phyloP scores from a whole-genome alignment of 805 yeast species.

The Ogataea methylovora region DNA sequence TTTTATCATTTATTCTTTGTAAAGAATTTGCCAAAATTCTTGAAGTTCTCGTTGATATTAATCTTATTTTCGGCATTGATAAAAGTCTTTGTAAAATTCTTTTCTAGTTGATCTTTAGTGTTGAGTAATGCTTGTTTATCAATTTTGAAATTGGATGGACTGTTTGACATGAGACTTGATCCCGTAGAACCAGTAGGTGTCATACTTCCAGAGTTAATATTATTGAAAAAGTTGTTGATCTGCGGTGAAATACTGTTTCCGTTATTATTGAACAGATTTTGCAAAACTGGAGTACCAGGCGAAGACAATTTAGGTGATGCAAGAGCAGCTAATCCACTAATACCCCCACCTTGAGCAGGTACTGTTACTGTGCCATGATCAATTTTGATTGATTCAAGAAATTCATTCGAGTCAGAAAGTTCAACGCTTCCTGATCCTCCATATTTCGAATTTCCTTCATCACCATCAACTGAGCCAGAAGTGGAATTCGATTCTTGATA shows the following conservation, averaged over 20 bases:
- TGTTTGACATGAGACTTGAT: too few relatives aligned
- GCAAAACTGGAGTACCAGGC: constrained; percentile 15
- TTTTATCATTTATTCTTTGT: constrained; percentile 1
- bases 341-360: neutral
- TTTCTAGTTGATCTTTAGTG: constrained; percentile 36
- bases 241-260: constrained; percentile 2
- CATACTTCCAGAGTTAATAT: constrained; percentile 1
- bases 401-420: constrained; percentile 19
- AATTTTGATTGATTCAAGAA: constrained; percentile 11
- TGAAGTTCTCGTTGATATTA: constrained; percentile 61
- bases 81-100: constrained; percentile 35
- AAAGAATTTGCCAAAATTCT: constrained; percentile 53
- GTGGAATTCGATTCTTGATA: constrained; percentile 23
- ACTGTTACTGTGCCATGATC: neutral
- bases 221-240: constrained; percentile 6
- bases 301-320: constrained; percentile 21
- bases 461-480: too few relatives aligned
- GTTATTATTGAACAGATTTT: constrained; percentile 1
- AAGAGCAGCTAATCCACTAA: constrained; percentile 1
- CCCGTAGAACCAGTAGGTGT: too few relatives aligned
- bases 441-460: constrained; percentile 20
- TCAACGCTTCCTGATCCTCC: too few relatives aligned
- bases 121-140: constrained; percentile 24
- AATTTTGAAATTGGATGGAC: constrained; percentile 12
- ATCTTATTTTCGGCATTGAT: constrained; percentile 52